Conservation (phyloP, 2,329 filamentous ascomycete species). For the Colletotrichum sp. region DNA sequence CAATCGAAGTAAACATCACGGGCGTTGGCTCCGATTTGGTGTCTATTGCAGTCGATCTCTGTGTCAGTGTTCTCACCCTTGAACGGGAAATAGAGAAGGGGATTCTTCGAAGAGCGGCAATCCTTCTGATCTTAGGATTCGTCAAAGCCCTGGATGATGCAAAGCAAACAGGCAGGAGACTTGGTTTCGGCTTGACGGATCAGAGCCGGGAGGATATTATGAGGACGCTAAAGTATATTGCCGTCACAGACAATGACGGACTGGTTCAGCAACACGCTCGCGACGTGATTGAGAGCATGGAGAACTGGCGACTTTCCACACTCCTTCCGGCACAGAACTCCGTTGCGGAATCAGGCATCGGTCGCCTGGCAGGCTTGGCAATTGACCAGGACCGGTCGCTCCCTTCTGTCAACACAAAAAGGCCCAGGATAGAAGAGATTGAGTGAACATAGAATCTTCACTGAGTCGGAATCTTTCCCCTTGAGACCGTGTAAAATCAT, state of each 20-base stretch:
- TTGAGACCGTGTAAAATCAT: background rate
- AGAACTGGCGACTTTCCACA: conserved; percentile 63
- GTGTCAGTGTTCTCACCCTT: conserved; percentile 65
- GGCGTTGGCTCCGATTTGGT: conserved; percentile 59
- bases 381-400: conserved; percentile 9
- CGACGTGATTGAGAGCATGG: conserved; percentile 70
- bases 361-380: conserved; percentile 3
- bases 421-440: conserved; percentile 63
- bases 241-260: conserved; percentile 69
- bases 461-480: background rate
- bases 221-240: conserved; percentile 67
- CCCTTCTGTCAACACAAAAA: conserved; percentile 2
- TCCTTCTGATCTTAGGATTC: conserved; percentile 67
- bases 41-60: conserved; percentile 65
- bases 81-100: conserved; percentile 65
- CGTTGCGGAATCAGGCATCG: background rate
- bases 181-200: conserved; percentile 60
- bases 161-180: conserved; percentile 46
- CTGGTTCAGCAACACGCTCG: conserved; percentile 70
- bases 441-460: conserved; percentile 43
- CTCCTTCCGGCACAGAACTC: conserved; percentile 40
- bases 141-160: conserved; percentile 63
- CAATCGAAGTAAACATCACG: conserved; percentile 64
- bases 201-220: conserved; percentile 66
- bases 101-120: conserved; percentile 71